Conservation (phyloP, 768 basidiomycete species). For the Boletus sp. region DNA sequence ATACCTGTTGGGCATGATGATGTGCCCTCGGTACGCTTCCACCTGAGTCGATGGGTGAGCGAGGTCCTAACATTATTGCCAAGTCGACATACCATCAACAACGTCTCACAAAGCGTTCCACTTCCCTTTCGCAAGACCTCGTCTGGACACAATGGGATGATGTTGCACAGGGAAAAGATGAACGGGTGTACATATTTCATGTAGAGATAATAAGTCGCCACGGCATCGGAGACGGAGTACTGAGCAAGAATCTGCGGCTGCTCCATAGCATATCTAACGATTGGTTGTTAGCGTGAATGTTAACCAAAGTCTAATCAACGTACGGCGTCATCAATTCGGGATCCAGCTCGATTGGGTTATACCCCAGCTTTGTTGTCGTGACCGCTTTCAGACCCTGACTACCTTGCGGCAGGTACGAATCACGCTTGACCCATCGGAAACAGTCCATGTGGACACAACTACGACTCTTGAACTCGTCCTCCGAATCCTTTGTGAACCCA, state of each 20-base stretch:
- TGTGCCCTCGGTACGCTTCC: slow-evolving; percentile 85
- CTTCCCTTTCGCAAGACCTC: slow-evolving; percentile 95
- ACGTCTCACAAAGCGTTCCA: slow-evolving; percentile 95
- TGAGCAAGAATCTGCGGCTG: slow-evolving; percentile 92
- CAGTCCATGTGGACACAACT: slow-evolving; percentile 98
- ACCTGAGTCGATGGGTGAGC: slow-evolving; percentile 54
- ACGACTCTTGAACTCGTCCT: slow-evolving; percentile 93
- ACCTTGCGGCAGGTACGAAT: slow-evolving; percentile 97
- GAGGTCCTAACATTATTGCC: neutral
- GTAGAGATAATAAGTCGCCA: slow-evolving; percentile 99
- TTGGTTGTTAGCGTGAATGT: neutral
- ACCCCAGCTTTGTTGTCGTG: slow-evolving; percentile 92
- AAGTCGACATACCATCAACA: slow-evolving; percentile 77
- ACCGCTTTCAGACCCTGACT: slow-evolving; percentile 98
- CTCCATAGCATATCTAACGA: slow-evolving; percentile 84
- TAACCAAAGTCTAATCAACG: slow-evolving; percentile 28
- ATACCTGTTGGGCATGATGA: slow-evolving; percentile 98
- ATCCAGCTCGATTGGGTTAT: slow-evolving; percentile 95
- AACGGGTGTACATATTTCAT: slow-evolving; percentile 99
- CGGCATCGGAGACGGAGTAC: slow-evolving; percentile 99
- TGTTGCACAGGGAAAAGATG: slow-evolving; percentile 98
- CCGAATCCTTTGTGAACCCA: slow-evolving; percentile 86
- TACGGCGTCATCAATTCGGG: slow-evolving; percentile 99
- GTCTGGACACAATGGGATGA: slow-evolving; percentile 94
- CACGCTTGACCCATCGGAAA: slow-evolving; percentile 99